These are phyloP conservation scores for Dittrichia graveolens DNA, from an alignment of 129 eudicot species.

Conservation along the genomic window DNA sequence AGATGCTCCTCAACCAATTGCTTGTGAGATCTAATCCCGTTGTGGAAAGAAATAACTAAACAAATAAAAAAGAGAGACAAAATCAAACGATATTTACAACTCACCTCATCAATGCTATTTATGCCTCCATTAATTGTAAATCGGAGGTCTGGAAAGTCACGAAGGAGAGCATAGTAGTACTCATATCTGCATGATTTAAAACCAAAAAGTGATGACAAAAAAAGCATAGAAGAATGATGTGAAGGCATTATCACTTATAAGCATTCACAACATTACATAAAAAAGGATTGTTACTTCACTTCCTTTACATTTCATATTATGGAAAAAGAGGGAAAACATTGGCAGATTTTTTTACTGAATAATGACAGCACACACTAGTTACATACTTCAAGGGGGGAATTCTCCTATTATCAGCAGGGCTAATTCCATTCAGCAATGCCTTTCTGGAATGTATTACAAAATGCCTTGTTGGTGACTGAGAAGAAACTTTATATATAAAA, in stretches of 20 bases:
- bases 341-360: neutral
- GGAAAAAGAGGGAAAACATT: neutral
- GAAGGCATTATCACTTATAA: neutral
- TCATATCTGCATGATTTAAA: conserved; percentile 62
- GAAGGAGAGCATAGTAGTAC: conserved; percentile 86
- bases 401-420: conserved; percentile 89
- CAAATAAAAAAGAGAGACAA: neutral
- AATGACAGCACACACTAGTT: conserved; percentile 15
- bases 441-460: conserved; percentile 86
- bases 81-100: neutral
- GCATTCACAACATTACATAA: neutral
- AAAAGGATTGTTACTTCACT: neutral
- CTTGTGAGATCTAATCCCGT: too few species aligned
- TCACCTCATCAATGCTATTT: conserved; percentile 78
- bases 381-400: conserved; percentile 94
- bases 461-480: conserved; percentile 89
- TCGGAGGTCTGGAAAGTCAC: conserved; percentile 91
- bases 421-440: conserved; percentile 94
- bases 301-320: neutral
- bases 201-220: neutral
- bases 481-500: conserved; percentile 84
- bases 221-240: neutral
- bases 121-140: conserved; percentile 97
- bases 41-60: neutral
- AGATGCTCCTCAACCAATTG: too few species aligned